A percentile compares a stretch with the other conserved stretches of the same genome.
phyloP scores from a whole-genome alignment of 2,329 filamentous ascomycete genomes.

The Fusarium bactridioides region DNA sequence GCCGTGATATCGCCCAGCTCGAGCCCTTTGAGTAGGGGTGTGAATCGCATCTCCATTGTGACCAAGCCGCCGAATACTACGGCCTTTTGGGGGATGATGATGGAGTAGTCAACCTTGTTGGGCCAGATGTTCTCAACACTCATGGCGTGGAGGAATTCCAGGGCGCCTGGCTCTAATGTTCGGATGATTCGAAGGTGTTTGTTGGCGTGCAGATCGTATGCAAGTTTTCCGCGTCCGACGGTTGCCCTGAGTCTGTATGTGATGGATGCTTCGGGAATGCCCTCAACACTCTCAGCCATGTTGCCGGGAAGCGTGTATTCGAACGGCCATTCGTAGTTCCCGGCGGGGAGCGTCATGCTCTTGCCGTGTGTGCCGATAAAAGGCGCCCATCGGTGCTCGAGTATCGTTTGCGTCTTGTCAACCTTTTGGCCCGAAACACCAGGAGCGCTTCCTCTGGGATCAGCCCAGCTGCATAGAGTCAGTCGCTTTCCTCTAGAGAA shows the following conservation, averaged over 20 bases:
- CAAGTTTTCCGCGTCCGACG: slow-evolving; percentile 84
- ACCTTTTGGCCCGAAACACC: slow-evolving; percentile 67
- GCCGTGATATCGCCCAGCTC: slow-evolving; percentile 84
- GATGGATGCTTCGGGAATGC: slow-evolving; percentile 83
- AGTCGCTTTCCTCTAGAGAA: slow-evolving; percentile 7
- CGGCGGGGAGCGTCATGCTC: slow-evolving; percentile 68
- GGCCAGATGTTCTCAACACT: slow-evolving; percentile 97
- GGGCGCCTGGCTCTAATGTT: slow-evolving; percentile 76
- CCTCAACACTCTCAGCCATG: slow-evolving; percentile 88
- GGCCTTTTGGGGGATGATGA: slow-evolving; percentile 91
- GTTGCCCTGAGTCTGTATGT: slow-evolving; percentile 93
- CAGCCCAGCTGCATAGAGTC: slow-evolving; percentile 55
- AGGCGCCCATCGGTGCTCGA: slow-evolving; percentile 73
- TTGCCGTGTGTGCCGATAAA: slow-evolving; percentile 67
- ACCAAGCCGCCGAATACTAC: slow-evolving; percentile 92
- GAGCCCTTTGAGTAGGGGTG: slow-evolving; percentile 87
- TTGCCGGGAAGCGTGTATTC: slow-evolving; percentile 75
- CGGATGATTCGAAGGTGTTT: slow-evolving; percentile 82
- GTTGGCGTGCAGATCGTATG: slow-evolving; percentile 83
- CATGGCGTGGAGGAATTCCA: slow-evolving; percentile 87
- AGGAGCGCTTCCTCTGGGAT: slow-evolving; percentile 61
- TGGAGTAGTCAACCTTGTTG: slow-evolving; percentile 96
- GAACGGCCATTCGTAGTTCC: slow-evolving; percentile 87
- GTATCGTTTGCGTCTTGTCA: slow-evolving; percentile 66
- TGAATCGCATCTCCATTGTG: slow-evolving; percentile 84